These are phyloP conservation scores for Trichosporon coremiiforme DNA, from an alignment of 1,284 basidiomycete species.

Conservation along the genomic window DNA sequence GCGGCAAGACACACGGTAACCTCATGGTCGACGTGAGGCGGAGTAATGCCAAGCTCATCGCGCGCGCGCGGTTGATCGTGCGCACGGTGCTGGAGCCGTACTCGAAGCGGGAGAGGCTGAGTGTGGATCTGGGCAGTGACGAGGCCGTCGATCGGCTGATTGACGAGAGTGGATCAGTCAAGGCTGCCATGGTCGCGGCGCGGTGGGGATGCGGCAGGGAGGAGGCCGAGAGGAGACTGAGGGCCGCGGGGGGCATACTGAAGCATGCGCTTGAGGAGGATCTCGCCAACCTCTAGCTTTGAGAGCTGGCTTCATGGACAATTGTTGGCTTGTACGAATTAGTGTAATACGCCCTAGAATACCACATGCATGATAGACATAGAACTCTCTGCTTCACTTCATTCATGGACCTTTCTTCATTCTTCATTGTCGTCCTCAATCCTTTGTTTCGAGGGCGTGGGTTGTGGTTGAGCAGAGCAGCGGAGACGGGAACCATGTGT, in stretches of 20 bases:
- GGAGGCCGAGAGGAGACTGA: constrained; percentile 26
- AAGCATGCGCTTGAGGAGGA: constrained; percentile 24
- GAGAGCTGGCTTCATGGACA: no score
- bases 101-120: not conserved
- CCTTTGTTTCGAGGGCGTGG: no score
- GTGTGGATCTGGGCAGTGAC: constrained; percentile 23
- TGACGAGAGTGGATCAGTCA: constrained; percentile 30
- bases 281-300: not conserved
- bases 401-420: no score
- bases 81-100: constrained; percentile 24
- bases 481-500: no score
- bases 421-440: no score
- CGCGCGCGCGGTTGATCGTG: constrained; percentile 27
- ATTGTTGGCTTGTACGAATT: not conserved
- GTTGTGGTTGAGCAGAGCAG: no score
- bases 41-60: constrained; percentile 25
- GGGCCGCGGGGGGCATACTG: constrained; percentile 25
- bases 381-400: not conserved
- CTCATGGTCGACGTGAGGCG: constrained; percentile 32
- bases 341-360: not conserved
- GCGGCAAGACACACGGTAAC: constrained; percentile 37
- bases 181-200: constrained; percentile 32
- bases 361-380: not conserved
- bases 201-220: constrained; percentile 26
- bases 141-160: constrained; percentile 30